phyloP scores from a whole-genome alignment of 1,139 yeast genomes.

The Magnusiomyces clavatus region DNA sequence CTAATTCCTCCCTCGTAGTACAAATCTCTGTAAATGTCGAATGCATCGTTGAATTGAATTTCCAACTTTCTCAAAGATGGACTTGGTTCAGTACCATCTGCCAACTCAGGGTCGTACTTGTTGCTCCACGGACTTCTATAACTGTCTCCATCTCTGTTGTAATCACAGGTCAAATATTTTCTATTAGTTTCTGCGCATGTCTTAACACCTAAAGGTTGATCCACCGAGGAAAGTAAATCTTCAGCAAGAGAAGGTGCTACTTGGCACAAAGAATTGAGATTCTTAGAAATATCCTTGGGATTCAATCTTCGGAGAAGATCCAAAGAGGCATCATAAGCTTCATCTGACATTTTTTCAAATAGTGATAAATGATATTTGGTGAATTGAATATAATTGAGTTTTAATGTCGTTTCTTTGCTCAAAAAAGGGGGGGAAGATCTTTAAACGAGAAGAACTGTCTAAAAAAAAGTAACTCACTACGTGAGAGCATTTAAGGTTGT shows the following conservation, averaged over 20 bases:
- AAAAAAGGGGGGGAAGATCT: no score
- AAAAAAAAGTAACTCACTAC: no score
- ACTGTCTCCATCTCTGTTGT: slow-evolving; percentile 90
- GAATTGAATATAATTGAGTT: no score
- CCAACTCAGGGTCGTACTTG: slow-evolving; percentile 59
- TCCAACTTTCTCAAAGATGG: slow-evolving; percentile 64
- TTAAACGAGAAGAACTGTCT: no score
- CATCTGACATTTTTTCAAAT: slow-evolving; percentile 38
- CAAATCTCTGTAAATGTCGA: slow-evolving; percentile 85
- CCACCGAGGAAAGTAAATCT: slow-evolving; percentile 80
- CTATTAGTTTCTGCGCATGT: slow-evolving; percentile 56
- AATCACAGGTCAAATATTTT: slow-evolving; percentile 79
- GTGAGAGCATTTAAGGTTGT: no score
- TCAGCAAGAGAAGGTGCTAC: slow-evolving; percentile 79
- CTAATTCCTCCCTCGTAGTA: slow-evolving; percentile 92
- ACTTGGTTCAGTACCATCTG: slow-evolving; percentile 69
- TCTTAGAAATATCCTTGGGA: slow-evolving; percentile 58
- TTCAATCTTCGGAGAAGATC: slow-evolving; percentile 81
- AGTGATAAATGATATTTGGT: no score
- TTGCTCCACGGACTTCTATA: slow-evolving; percentile 91
- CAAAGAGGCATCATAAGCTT: slow-evolving; percentile 77
- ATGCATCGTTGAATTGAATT: slow-evolving; percentile 76
- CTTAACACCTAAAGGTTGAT: slow-evolving; percentile 63
- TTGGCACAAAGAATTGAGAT: slow-evolving; percentile 63
- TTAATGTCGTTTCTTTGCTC: no score